Evolutionary conservation across 2,329 filamentous ascomycete species (phyloP).

Genomic region (Fusarium tuaranense): DNA sequence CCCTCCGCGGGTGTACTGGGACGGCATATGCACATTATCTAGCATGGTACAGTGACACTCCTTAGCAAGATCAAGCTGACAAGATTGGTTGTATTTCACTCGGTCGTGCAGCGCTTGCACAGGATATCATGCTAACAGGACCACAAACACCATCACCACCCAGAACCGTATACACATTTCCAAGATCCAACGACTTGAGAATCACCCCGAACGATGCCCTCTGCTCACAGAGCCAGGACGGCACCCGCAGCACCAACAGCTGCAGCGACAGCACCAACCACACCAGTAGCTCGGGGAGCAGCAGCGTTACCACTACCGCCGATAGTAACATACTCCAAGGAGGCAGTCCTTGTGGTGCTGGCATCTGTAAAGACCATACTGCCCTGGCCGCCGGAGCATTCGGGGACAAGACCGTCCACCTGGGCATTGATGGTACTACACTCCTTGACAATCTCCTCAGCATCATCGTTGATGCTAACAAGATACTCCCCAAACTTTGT

Average conservation of each 20-base stretch:
- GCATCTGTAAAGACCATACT: conserved; percentile 21
- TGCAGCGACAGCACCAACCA: conserved; percentile 10
- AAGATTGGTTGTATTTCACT: not conserved
- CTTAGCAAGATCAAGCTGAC: not conserved
- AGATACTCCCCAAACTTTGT: conserved; percentile 14
- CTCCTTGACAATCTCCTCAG: conserved; percentile 8
- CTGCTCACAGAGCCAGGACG: not conserved
- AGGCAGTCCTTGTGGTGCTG: conserved; percentile 21
- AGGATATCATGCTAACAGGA: not conserved
- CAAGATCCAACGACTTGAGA: not conserved
- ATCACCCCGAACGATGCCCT: not conserved
- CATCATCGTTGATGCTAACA: not conserved
- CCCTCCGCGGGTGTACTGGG: not conserved
- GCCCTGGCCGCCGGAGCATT: not conserved
- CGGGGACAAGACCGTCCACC: not conserved
- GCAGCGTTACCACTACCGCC: conserved; percentile 1
- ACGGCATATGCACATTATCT: not conserved
- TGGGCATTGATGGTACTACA: conserved; percentile 10
- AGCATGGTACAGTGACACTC: not conserved
- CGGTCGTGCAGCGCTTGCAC: not conserved
- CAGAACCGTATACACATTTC: not conserved
- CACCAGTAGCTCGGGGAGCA: not conserved
- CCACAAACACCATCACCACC: not conserved
- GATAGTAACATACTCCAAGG: conserved; percentile 6
- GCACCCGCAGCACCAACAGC: conserved; percentile 17